These are phyloP conservation scores for Phytophthora fragariae DNA, from an alignment of 352 stramenopile genomes.

Conservation along the genomic window DNA sequence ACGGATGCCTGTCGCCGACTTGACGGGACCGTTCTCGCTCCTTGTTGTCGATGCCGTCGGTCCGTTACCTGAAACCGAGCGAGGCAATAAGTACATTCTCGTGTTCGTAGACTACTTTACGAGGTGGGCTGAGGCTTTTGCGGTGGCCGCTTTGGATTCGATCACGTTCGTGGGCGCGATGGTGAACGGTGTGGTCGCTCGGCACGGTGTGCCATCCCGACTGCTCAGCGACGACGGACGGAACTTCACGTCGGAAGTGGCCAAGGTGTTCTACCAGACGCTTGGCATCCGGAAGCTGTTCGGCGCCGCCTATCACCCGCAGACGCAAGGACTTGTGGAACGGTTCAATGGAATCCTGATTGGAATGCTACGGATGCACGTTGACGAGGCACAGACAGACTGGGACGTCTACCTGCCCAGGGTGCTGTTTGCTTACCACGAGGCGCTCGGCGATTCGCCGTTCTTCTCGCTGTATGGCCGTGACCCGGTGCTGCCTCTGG, in stretches of 20 bases:
- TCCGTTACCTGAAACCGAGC: not conserved
- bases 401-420: conserved; percentile 8
- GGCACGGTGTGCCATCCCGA: not conserved
- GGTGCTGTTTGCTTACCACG: conserved; percentile 12
- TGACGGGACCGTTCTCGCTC: not conserved
- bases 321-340: not conserved
- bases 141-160: not conserved
- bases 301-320: not conserved
- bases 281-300: conserved; percentile 8
- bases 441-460: conserved; percentile 7
- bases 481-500: not conserved
- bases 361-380: too few relatives aligned
- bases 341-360: conserved; percentile 12
- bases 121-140: not conserved
- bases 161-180: not conserved
- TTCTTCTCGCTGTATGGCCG: conserved; percentile 16
- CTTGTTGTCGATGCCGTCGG: not conserved
- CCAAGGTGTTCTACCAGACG: conserved; percentile 5
- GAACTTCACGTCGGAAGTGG: conserved; percentile 3
- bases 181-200: not conserved
- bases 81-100: not conserved
- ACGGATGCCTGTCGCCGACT: not conserved
- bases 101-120: too few relatives aligned
- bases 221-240: conserved; percentile 4
- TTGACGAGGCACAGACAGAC: conserved; percentile 7